Evolutionary conservation across 176 grass and related monocot genomes (phyloP).

Genomic region (Saccharum officinarum): DNA sequence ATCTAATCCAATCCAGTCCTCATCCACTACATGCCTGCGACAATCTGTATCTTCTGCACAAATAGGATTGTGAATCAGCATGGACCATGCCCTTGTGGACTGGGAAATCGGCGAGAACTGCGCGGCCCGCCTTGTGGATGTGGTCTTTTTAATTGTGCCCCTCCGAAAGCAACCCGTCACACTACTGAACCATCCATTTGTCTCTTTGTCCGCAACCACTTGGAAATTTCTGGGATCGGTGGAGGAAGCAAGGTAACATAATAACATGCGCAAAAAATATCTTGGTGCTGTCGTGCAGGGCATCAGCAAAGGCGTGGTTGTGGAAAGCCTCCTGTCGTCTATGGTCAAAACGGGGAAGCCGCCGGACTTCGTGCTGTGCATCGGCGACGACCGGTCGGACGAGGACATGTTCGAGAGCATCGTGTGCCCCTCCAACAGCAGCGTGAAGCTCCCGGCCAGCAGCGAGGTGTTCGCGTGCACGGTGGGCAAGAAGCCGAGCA

Average conservation of each 20-base stretch:
- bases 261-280: constrained; percentile 10
- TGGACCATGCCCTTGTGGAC: constrained; percentile 43
- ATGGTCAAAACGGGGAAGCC: constrained; percentile 50
- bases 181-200: constrained; percentile 21
- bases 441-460: constrained; percentile 50
- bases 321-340: constrained; percentile 61
- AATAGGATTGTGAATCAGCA: constrained; percentile 48
- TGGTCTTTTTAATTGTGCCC: constrained; percentile 7
- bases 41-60: constrained; percentile 36
- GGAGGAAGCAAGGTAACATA: background rate
- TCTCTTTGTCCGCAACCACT: constrained; percentile 20
- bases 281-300: constrained; percentile 52
- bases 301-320: constrained; percentile 90
- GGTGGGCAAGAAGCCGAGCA: constrained; percentile 93
- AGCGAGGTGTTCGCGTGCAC: constrained; percentile 95
- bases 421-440: constrained; percentile 49
- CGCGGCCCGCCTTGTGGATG: background rate
- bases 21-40: constrained; percentile 47
- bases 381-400: constrained; percentile 90
- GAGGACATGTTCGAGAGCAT: constrained; percentile 99
- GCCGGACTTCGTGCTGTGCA: constrained; percentile 85
- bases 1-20: constrained; percentile 49
- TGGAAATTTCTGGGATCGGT: background rate
- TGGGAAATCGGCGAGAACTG: constrained; percentile 23
- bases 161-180: constrained; percentile 6